These are phyloP conservation scores for Apiospora pterosperma DNA, from an alignment of 2,329 filamentous ascomycete genomes.

Conservation along the genomic window DNA sequence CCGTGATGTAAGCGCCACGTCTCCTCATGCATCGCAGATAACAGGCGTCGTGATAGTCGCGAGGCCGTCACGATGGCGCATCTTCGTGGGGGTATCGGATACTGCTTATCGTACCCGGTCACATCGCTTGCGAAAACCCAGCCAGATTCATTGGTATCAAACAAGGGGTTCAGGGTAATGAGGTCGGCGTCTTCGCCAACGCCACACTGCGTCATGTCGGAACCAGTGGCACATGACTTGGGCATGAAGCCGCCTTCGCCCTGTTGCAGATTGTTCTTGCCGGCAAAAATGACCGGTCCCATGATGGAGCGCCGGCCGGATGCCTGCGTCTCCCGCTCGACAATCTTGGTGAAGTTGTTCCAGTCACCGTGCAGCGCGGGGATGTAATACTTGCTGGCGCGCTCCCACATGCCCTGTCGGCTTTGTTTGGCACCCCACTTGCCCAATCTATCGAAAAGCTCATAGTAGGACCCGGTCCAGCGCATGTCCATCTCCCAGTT, in stretches of 20 bases:
- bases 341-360: conserved; percentile 67
- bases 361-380: conserved; percentile 66
- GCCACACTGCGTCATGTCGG: conserved; percentile 54
- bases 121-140: conserved; percentile 72
- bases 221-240: conserved; percentile 49
- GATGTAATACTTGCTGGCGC: conserved; percentile 73
- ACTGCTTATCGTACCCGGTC: conserved; percentile 59
- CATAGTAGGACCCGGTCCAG: conserved; percentile 64
- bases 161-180: conserved; percentile 75
- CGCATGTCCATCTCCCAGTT: conserved; percentile 70
- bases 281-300: conserved; percentile 59
- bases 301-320: conserved; percentile 58
- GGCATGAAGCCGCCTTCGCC: conserved; percentile 57
- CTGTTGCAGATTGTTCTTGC: conserved; percentile 42
- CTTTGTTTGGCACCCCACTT: conserved; percentile 67
- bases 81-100: conserved; percentile 60
- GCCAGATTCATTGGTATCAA: conserved; percentile 66
- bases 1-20: conserved; percentile 63
- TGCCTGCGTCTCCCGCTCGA: conserved; percentile 56
- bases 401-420: conserved; percentile 73
- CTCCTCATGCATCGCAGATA: conserved; percentile 73
- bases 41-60: conserved; percentile 62
- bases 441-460: conserved; percentile 66
- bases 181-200: conserved; percentile 71
- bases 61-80: conserved; percentile 70